Conservation (phyloP, 2,329 filamentous ascomycete genomes). For the Nigrospora osmanthi region DNA sequence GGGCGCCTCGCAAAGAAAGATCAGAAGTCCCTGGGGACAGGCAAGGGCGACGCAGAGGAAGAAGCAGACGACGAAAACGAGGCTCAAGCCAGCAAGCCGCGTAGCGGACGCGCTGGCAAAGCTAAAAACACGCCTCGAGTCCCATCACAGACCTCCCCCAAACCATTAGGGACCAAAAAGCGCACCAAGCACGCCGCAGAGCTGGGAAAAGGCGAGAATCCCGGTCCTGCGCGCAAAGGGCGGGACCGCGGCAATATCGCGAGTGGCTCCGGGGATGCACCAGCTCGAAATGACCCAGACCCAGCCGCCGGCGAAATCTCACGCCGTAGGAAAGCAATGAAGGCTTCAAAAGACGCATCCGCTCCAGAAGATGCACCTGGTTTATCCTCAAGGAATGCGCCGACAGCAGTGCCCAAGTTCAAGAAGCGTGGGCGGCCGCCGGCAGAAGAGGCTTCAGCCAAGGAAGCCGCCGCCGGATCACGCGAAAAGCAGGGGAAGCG, state of each 20-base stretch:
- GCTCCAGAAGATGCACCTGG: neutral
- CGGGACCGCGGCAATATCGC: too few species aligned
- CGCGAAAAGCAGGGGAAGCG: constrained; percentile 11
- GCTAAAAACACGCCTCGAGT: too few species aligned
- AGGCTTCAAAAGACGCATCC: neutral
- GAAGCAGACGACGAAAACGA: constrained; percentile 23
- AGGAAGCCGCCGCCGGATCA: constrained; percentile 3
- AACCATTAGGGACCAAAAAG: too few species aligned
- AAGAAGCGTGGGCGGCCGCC: constrained; percentile 1
- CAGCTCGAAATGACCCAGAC: too few species aligned
- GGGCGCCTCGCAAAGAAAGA: constrained; percentile 8
- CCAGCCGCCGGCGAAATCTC: too few species aligned
- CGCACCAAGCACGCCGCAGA: too few species aligned
- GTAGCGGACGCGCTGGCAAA: too few species aligned
- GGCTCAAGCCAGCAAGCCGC: neutral
- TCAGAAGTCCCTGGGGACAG: neutral
- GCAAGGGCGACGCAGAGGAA: constrained; percentile 12
- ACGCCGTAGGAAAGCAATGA: neutral
- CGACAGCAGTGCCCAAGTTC: neutral
- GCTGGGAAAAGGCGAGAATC: too few species aligned
- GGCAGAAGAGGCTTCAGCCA: constrained; percentile 3
- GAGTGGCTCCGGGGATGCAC: too few species aligned
- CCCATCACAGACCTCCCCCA: too few species aligned
- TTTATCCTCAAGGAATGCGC: neutral
- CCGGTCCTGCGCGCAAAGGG: too few species aligned